Base-by-base conservation (phyloP, 345 rosid species). In the Leavenworthia alabamica region DNA sequence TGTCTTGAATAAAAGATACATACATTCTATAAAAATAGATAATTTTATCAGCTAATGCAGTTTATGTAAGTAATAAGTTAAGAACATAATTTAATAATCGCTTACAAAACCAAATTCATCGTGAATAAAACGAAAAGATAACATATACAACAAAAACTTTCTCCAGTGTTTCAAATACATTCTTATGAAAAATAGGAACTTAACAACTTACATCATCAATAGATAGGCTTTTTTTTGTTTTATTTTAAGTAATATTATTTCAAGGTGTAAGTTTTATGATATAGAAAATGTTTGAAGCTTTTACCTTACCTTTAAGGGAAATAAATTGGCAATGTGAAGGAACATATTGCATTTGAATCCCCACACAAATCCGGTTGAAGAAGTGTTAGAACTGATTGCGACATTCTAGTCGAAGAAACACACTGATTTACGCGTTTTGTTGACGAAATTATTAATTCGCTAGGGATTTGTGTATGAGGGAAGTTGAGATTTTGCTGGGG, bases 301-400 rank as follows among this genome's bases (percentile, higher is more conserved):
- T 33, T 72, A 85, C 96, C 88, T 83, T 86, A 53, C 87, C 80
- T 79, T 92, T 95, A 23, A 70, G 53, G 36, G 59, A 22, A 68
- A 89, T 86, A 48, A 89, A 85, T 58, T 74, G 70, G 9, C 72
- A 72, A 27, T 89, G 77, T 1, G 96, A 69, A 4, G 85, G 88
- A 61, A 89, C 79, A 29, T 78, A 84, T 74, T 82, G 86, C 84
- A 86, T 73, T 39, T 69, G 71, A 23, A 86, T 74, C 2, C 93
- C 91, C 37, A 93, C 95, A 85, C 16, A 89, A 81, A 49, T 87
- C 83, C 29, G 68, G 77, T 66, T 62, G 68, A 59, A 83, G 71
- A 2, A 45, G 47, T 49, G 46, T 11, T 20, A 79, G 64, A 57
- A 66, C 88, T 5, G 76, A 72, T 66, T 78, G 68, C 22, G 80